Percentiles rank a stretch among this genome's conserved stretches.
Conservation (phyloP, 73 alveolate species). For the Uronychia setigera region DNA sequence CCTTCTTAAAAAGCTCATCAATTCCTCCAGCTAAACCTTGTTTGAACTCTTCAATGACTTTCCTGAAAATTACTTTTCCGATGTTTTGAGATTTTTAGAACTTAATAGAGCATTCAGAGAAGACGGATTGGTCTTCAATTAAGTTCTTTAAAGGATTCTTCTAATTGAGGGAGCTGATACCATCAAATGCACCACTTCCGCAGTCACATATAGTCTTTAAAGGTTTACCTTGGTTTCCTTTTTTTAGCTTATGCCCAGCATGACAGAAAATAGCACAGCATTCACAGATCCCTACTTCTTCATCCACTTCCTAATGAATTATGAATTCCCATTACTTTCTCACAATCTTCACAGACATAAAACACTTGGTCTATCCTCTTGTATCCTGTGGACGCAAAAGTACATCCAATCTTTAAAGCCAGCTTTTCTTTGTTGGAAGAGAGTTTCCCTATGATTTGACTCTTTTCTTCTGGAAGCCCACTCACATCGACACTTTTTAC, state of each 20-base stretch:
- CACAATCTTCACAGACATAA: background rate
- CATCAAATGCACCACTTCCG: background rate
- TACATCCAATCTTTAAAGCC: background rate
- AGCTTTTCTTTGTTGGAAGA: background rate
- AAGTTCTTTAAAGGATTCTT: background rate
- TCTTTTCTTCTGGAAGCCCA: background rate
- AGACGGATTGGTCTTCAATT: background rate
- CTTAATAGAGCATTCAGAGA: background rate
- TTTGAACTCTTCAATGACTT: background rate
- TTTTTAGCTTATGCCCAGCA: background rate
- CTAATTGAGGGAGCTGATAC: background rate
- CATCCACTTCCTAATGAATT: background rate
- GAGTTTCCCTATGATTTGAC: background rate
- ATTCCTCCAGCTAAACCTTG: background rate
- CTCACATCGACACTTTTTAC: background rate
- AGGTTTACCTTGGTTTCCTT: slow-evolving; percentile 9
- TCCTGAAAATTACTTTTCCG: background rate
- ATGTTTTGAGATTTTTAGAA: background rate
- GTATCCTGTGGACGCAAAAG: background rate
- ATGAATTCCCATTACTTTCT: background rate
- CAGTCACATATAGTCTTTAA: slow-evolving; percentile 8
- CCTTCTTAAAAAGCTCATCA: background rate
- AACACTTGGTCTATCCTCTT: background rate
- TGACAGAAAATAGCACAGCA: slow-evolving; percentile 10
- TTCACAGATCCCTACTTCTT: slow-evolving; percentile 5